Base-by-base conservation (phyloP, 768 basidiomycete genomes). In the Pleurotus eryngii region DNA sequence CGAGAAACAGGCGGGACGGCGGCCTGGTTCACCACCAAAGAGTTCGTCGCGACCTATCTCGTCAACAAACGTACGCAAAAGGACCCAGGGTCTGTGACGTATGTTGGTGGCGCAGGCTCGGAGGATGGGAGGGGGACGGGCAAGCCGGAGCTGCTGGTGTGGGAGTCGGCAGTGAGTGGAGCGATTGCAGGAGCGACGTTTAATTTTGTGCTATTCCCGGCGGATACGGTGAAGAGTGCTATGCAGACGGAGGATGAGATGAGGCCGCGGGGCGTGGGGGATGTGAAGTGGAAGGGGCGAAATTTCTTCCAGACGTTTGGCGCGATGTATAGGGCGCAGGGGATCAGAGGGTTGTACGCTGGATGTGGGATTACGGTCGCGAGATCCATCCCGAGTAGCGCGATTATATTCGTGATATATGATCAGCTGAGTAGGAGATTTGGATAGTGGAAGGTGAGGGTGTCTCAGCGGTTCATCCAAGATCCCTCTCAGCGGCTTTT, bases 221-320 rank as follows among this genome's bases (percentile, higher is more conserved):
- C 90, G 4, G 94, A 96, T 72, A 88, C 87, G 26, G 83, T 96
- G 64, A 95, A 96, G 74, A 90, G 87, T 58, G 85, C 89, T 46
- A 90, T 95, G 68, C 94, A 96, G 75, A 97, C 95, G 1, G 86
- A 86, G 65, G 89, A 89, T 57, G 91, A 94, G 68, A 77, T 94
- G 51, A 78, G 86, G 8, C 83, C 85, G 38, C 8, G 4, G n/a
- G 18, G 35, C 20, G 24, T 18, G 9, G n/a, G 49, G 8, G 30
- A 27, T 14, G 51, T 6, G 22, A n/a, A 24, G 15, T 14, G 37
- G 56, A 63, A 69, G 12, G 70, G 71, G 61, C 59, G 79, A 22
- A 77, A 82, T 11, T 87, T 89, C 68, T 65, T 78, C 42, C 72
- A 79, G 51, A 89, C 84, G 17, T 84, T 83, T 30, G 76, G 73